Conservation (phyloP, 805 yeast species). For the Candida caryicola region DNA sequence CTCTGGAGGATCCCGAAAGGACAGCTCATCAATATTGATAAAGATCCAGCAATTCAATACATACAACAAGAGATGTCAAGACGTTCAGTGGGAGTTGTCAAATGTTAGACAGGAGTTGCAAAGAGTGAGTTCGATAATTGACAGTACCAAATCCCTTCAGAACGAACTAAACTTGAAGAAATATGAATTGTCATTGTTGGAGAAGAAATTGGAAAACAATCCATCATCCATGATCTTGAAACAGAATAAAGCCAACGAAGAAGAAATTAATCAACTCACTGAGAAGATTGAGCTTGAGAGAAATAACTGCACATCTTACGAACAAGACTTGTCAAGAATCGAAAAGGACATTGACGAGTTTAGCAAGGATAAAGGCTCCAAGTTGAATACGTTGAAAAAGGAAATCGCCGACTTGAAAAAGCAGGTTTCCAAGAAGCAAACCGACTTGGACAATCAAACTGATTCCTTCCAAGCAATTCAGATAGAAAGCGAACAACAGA, state of each 20-base stretch:
- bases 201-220: slow-evolving; percentile 53
- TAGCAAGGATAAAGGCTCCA: slow-evolving; percentile 72
- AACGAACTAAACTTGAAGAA: slow-evolving; percentile 53
- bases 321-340: slow-evolving; percentile 48
- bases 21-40: slow-evolving; percentile 54
- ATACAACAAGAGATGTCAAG: slow-evolving; percentile 36
- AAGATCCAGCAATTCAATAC: slow-evolving; percentile 65
- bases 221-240: slow-evolving; percentile 55
- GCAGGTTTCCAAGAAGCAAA: slow-evolving; percentile 39
- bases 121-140: slow-evolving; percentile 42
- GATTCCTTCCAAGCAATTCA: slow-evolving; percentile 60
- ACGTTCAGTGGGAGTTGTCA: slow-evolving; percentile 42
- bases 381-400: slow-evolving; percentile 59
- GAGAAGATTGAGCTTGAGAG: slow-evolving; percentile 36
- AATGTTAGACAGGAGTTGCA: slow-evolving; percentile 39
- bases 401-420: slow-evolving; percentile 44
- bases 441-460: slow-evolving; percentile 43
- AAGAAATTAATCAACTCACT: slow-evolving; percentile 45
- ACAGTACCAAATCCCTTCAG: slow-evolving; percentile 53
- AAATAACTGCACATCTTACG: slow-evolving; percentile 25
- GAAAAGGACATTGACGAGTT: slow-evolving; percentile 83
- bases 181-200: slow-evolving; percentile 58
- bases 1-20: slow-evolving; percentile 87
- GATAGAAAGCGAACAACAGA: slow-evolving; percentile 67
- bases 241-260: slow-evolving; percentile 44